Evolutionary conservation across 306 rosid genomes (phyloP).

Genomic region (Hylodesmum podocarpum): DNA sequence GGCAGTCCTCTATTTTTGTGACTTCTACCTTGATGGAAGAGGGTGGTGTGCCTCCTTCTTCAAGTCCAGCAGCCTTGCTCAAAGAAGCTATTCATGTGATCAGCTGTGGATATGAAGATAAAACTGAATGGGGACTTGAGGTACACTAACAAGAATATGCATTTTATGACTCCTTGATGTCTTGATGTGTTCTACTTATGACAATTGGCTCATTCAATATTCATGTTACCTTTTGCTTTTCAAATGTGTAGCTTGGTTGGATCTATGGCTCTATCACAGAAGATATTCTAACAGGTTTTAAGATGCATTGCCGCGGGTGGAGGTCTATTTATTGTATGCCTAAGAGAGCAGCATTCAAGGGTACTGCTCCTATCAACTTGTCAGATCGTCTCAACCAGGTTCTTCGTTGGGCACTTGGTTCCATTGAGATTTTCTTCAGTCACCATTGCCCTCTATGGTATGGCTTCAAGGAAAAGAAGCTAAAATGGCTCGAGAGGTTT

Average conservation of each 20-base stretch:
- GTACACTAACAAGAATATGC: slow-evolving; percentile 33
- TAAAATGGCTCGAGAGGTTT: slow-evolving; percentile 87
- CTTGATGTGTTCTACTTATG: neutral
- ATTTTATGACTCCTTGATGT: neutral
- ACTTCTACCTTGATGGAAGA: slow-evolving; percentile 83
- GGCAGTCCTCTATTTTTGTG: slow-evolving; percentile 83
- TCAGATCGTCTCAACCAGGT: slow-evolving; percentile 93
- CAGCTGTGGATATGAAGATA: slow-evolving; percentile 90
- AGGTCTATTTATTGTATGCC: slow-evolving; percentile 91
- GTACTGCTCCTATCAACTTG: slow-evolving; percentile 94
- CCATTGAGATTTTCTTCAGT: slow-evolving; percentile 94
- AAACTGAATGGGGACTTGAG: slow-evolving; percentile 91
- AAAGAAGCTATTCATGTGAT: slow-evolving; percentile 88
- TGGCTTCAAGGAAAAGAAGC: slow-evolving; percentile 81
- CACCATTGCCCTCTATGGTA: slow-evolving; percentile 78
- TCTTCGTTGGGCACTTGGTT: slow-evolving; percentile 94
- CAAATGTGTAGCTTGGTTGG: slow-evolving; percentile 76
- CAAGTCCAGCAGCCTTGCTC: slow-evolving; percentile 72
- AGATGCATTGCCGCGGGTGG: slow-evolving; percentile 99
- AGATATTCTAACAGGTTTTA: slow-evolving; percentile 86
- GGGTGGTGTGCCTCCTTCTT: slow-evolving; percentile 85
- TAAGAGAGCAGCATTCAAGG: slow-evolving; percentile 80
- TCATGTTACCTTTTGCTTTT: slow-evolving; percentile 12
- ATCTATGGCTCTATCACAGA: slow-evolving; percentile 90
- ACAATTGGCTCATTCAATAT: neutral